Conservation (phyloP, 1,284 basidiomycete species). For the Clitocybe nebularis region DNA sequence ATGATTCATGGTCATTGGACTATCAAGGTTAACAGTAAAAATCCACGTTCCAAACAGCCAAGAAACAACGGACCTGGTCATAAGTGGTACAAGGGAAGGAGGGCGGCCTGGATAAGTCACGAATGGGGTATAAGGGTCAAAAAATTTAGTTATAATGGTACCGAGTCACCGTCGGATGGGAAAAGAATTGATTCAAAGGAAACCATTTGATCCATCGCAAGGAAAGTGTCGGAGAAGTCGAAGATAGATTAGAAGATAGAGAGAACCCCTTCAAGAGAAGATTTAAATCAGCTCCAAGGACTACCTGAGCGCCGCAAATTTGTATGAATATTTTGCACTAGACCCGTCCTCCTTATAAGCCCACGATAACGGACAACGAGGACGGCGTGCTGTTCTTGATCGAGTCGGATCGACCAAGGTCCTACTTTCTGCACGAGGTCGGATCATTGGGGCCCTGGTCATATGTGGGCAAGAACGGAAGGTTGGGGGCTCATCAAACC, state of each 20-base stretch:
- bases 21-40: slow-evolving; percentile 20
- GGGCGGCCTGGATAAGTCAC: slow-evolving; percentile 39
- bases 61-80: slow-evolving; percentile 45
- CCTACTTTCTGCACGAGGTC: slow-evolving; percentile 21
- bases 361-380: slow-evolving; percentile 24
- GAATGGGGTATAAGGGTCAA: slow-evolving; percentile 1
- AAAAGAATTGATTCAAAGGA: slow-evolving; percentile 62
- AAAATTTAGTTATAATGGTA: slow-evolving; percentile 16
- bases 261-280: neutral
- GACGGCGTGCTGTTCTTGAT: slow-evolving; percentile 22
- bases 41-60: neutral
- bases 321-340: neutral
- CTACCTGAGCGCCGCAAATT: slow-evolving; percentile 15
- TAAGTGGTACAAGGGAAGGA: slow-evolving; percentile 64
- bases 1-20: slow-evolving; percentile 48
- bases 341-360: slow-evolving; percentile 14
- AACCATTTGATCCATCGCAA: slow-evolving; percentile 53
- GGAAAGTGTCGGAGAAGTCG: neutral
- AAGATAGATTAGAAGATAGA: slow-evolving; percentile 12
- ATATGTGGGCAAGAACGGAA: slow-evolving; percentile 7
- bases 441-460: slow-evolving; percentile 22
- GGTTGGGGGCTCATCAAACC: slow-evolving; percentile 11
- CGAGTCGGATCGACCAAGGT: slow-evolving; percentile 14
- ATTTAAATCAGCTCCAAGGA: slow-evolving; percentile 7
- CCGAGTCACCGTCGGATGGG: slow-evolving; percentile 50